A percentile compares a stretch with the other conserved stretches of the same genome.
phyloP scores from a whole-genome alignment of 225 moss, liverwort and hornwort species.

The Pseudisothecium myosuroides region DNA sequence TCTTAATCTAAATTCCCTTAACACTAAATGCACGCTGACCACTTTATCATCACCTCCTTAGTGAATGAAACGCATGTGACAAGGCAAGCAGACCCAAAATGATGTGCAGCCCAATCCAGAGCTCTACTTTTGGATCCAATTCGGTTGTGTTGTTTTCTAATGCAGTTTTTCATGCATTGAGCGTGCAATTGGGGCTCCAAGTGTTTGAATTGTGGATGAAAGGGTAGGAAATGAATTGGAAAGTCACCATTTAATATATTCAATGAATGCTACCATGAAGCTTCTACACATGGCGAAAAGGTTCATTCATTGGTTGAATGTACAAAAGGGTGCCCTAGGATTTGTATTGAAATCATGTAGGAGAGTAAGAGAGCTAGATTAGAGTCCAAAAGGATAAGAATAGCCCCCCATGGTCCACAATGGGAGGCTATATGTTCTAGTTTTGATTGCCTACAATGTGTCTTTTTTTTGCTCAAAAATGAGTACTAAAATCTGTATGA shows the following conservation, averaged over 20 bases:
- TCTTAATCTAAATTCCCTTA: too few species aligned
- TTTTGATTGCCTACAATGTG: background rate
- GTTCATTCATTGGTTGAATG: background rate
- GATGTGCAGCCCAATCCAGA: background rate
- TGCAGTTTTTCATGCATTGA: background rate
- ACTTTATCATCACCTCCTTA: background rate
- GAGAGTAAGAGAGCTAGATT: background rate
- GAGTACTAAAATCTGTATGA: too few species aligned
- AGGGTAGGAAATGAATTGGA: background rate
- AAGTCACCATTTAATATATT: too few species aligned
- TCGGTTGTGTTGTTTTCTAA: background rate
- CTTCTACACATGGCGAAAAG: background rate
- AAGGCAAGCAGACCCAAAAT: background rate
- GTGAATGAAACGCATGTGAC: background rate
- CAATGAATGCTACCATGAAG: background rate
- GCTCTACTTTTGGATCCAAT: background rate
- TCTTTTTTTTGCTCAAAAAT: background rate
- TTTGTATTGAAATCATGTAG: background rate
- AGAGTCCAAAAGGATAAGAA: background rate
- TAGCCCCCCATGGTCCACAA: rapidly evolving
- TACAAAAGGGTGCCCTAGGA: background rate
- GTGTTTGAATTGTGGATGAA: background rate
- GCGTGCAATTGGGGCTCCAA: background rate
- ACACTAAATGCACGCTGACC: background rate
- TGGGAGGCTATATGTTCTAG: background rate